Evolutionary conservation across 2,329 filamentous ascomycete species (phyloP), one percentile per base, ranked within the genome.

Genomic region (Sporothrix pallida): DNA sequence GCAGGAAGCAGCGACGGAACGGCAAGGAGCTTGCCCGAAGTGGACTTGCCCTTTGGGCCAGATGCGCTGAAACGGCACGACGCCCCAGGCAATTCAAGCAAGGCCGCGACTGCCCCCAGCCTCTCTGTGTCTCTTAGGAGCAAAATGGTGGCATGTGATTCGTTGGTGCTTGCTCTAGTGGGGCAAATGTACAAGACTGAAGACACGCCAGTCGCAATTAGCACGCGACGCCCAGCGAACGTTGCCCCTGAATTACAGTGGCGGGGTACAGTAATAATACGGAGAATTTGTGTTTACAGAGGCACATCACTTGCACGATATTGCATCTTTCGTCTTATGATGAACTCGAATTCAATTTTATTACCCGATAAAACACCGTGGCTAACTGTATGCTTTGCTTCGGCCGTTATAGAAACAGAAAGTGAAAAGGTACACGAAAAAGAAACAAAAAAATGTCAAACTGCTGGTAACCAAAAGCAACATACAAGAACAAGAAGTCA

Each of bases 21-120:
- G 42, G 62, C 62, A 65, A 65, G 37, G 60, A 46, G 62, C 62
- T 65, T 65, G 62, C 62, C 62, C 62, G 62, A 67, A 67, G 20
- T 48, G 62, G 62, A 67, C 42, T 23, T 26, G 7, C 13, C 4
- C 20, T 10, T 13, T 8, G 60, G 60, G 37, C 60, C 60, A 65
- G 42, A 8, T 20, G 37, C 31, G 31, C 37, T 46, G 62, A 67
- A 67, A 67, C 62, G 31, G 58, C 58, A 42, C 56, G 8, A 62
- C 31, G 31, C 31, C 31, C 31, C 31, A 37, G 31, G 31, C 8
- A 13, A 17, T 17, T 17, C 56, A 62, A 37, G 56, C 26, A 62
- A 48, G 20, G 62, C 62, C n/a, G 42, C 42, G 37, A 65, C 42
- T 46, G 20, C n/a, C 15, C 62, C 62, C 62, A 67, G 62, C 62